Conservation (phyloP, 1,139 yeast genomes). For the Yamadazyma blattariae region DNA sequence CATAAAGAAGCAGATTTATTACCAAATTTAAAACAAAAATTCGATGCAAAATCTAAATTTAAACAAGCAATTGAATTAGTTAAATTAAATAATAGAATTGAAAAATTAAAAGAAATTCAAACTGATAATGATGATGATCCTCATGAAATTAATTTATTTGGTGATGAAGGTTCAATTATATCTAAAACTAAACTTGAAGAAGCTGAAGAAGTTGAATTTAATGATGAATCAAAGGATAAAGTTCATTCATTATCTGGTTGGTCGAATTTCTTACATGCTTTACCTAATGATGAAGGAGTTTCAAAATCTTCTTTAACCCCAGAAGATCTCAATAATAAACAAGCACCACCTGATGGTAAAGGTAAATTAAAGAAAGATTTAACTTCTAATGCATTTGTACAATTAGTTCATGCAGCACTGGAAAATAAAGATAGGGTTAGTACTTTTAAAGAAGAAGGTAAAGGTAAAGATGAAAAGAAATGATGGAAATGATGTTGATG, state of each 20-base stretch:
- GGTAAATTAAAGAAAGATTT: constrained; percentile 16
- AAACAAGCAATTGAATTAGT: constrained; percentile 84
- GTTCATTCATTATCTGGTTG: constrained; percentile 10
- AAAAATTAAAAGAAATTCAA: constrained; percentile 55
- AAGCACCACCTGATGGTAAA: constrained; percentile 16
- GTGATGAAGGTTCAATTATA: constrained; percentile 25
- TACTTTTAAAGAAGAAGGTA: constrained; percentile 33
- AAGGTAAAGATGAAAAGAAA: too few species aligned
- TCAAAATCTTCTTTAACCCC: constrained; percentile 15
- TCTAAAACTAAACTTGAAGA: constrained; percentile 4
- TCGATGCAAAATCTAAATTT: constrained; percentile 83
- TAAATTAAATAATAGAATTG: constrained; percentile 68
- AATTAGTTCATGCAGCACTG: constrained; percentile 70
- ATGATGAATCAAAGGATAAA: constrained; percentile 4
- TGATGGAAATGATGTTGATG: too few species aligned
- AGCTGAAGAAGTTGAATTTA: background rate
- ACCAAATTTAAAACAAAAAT: constrained; percentile 64
- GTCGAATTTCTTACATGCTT: constrained; percentile 7
- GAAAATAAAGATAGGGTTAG: constrained; percentile 61
- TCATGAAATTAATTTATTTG: constrained; percentile 42
- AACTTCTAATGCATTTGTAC: constrained; percentile 57
- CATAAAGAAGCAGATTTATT: constrained; percentile 60
- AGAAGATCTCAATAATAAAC: constrained; percentile 7
- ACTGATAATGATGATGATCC: constrained; percentile 57
- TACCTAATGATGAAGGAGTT: constrained; percentile 5